phyloP scores from a whole-genome alignment of 148 eudicot genomes.

The Vaccinium vitisidaea region DNA sequence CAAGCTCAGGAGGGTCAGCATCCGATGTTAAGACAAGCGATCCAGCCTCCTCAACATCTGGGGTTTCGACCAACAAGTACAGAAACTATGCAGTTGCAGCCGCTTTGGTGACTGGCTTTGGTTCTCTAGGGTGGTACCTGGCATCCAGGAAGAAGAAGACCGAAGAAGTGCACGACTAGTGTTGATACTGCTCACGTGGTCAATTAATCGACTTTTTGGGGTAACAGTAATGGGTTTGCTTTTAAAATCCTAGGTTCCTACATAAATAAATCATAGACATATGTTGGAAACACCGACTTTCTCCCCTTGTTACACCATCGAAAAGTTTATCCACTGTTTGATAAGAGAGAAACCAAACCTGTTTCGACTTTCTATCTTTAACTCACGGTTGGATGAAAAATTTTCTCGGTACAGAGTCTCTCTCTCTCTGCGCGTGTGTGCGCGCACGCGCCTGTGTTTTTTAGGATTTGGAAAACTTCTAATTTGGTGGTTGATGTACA shows the following conservation, averaged over 20 bases:
- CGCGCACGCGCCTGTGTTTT: too few species aligned
- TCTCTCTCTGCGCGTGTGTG: neutral
- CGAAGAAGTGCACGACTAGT: constrained; percentile 75
- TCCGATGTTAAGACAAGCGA: constrained; percentile 57
- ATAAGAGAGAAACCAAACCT: neutral
- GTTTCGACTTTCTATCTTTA: neutral
- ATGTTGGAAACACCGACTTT: neutral
- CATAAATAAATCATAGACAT: neutral
- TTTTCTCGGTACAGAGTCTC: neutral
- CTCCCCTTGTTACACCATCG: neutral
- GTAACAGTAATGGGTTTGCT: constrained; percentile 1
- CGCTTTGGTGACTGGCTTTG: constrained; percentile 50
- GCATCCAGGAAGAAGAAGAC: constrained; percentile 52
- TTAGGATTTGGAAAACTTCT: neutral
- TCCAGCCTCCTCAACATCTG: constrained; percentile 43
- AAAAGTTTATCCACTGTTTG: neutral
- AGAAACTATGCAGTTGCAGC: constrained; percentile 79
- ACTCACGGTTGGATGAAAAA: neutral
- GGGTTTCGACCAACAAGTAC: constrained; percentile 68
- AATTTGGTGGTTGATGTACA: neutral
- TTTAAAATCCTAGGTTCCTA: neutral
- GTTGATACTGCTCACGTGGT: neutral
- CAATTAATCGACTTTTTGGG: neutral
- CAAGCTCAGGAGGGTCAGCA: constrained; percentile 36
- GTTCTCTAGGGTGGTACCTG: constrained; percentile 74